Percentiles rank a stretch among this genome's conserved stretches.
Conservation (phyloP, 2,329 filamentous ascomycete genomes). For the Fusarium stilboides region DNA sequence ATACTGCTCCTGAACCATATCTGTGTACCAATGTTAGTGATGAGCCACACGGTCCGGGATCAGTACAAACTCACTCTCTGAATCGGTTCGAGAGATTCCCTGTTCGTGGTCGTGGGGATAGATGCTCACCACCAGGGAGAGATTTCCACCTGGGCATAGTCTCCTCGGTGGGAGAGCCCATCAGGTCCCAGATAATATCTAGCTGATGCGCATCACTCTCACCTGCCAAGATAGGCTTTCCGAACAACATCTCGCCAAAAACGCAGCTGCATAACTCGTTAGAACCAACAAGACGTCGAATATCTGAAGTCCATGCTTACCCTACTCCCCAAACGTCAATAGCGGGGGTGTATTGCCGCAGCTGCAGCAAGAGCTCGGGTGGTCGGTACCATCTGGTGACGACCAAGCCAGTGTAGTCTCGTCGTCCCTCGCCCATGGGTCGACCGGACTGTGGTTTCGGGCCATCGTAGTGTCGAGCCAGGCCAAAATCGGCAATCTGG, state of each 20-base stretch:
- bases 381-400: conserved; percentile 98
- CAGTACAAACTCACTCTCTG: conserved; percentile 69
- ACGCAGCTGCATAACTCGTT: conserved; percentile 78
- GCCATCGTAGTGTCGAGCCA: conserved; percentile 94
- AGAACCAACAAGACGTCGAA: conserved; percentile 24
- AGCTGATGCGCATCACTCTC: conserved; percentile 92
- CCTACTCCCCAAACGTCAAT: conserved; percentile 99
- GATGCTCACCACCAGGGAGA: conserved; percentile 84
- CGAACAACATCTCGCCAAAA: conserved; percentile 96
- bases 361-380: conserved; percentile 89
- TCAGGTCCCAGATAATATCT: conserved; percentile 92
- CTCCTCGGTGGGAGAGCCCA: conserved; percentile 89
- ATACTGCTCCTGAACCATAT: conserved; percentile 79
- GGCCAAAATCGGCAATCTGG: conserved; percentile 97
- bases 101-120: conserved; percentile 74
- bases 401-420: conserved; percentile 96
- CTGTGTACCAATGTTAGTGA: conserved; percentile 56
- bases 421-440: conserved; percentile 85
- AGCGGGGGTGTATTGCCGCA: conserved; percentile 94
- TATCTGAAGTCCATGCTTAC: conserved; percentile 64
- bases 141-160: conserved; percentile 93
- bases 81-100: conserved; percentile 82
- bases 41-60: not conserved
- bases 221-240: conserved; percentile 92
- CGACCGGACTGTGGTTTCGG: conserved; percentile 80